A percentile compares a stretch with the other conserved stretches of the same genome.
Conservation (phyloP, 345 rosid species). For the Arabidopsis thaliana region DNA sequence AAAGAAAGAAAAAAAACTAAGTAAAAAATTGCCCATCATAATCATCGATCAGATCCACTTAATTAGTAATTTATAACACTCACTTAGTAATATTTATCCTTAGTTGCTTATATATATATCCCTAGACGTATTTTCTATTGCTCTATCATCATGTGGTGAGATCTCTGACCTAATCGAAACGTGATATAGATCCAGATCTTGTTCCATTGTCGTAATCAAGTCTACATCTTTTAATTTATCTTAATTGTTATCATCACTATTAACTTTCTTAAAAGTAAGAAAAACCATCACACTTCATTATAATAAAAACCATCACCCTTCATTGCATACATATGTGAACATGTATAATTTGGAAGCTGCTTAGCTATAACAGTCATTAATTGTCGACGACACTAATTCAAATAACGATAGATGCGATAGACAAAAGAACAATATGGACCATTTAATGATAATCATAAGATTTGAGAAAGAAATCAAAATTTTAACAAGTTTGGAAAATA, state of each 20-base stretch:
- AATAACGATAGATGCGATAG: conserved; percentile 17
- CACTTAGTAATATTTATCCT: conserved; percentile 25
- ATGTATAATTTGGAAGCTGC: neutral
- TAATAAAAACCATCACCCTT: neutral
- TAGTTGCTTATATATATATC: neutral
- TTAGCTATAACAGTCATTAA: conserved; percentile 2
- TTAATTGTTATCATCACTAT: conserved; percentile 29
- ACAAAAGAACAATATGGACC: conserved; percentile 36
- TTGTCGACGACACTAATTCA: neutral
- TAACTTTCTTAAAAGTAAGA: conserved; percentile 24
- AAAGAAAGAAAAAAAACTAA: neutral
- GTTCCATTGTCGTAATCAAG: conserved; percentile 29
- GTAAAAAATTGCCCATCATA: conserved; percentile 21
- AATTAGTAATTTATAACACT: conserved; percentile 10
- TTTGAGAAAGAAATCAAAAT: conserved; percentile 28
- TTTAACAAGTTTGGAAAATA: conserved; percentile 26
- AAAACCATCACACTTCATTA: conserved; percentile 2
- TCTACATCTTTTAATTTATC: conserved; percentile 29
- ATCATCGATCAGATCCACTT: conserved; percentile 31
- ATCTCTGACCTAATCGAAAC: conserved; percentile 42
- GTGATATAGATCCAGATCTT: conserved; percentile 43
- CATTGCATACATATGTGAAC: neutral
- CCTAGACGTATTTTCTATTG: conserved; percentile 11
- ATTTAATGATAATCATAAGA: conserved; percentile 24
- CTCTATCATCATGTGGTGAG: conserved; percentile 39